Base-by-base conservation (phyloP, 441 rosid genomes). In the Adansonia grandidieri region DNA sequence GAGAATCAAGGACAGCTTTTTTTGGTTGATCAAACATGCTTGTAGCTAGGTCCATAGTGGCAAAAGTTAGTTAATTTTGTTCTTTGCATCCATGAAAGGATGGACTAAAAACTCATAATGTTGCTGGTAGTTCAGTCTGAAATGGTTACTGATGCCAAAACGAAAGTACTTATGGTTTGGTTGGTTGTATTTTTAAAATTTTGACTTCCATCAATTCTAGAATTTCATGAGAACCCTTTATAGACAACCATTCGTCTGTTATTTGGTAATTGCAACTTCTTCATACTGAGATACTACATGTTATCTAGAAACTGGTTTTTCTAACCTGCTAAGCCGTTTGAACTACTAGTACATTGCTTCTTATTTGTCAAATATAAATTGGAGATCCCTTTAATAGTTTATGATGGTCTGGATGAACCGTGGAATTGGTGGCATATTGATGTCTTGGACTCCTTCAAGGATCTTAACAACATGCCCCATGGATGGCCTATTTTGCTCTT, bases 391-490 rank as follows among this genome's bases (percentile, higher is more conserved):
- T 70, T 28, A 6, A 24, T 13, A 70, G 58, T 14, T 48, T 70
- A 28, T 50, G 20, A 70, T 50, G 22, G 74, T 70, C n/a, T 70
- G 74, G 37, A 70, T 50, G 51, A 70, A 70, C 74, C 74, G 9
- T 3, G 94, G 97, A 73, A 85, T 74, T 2, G 89, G 89, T 9
- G 94, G 92, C 20, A 71, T 6, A 77, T 78, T 85, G 75, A 91
- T 90, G 40, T 87, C 91, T 81, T 83, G 73, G 24, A 89, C 84
- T 72, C 93, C 96, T 78, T 91, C 97, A 5, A 94, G 93, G 63
- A 92, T 87, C 84, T 91, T 95, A 85, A 93, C 97, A 24, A 93
- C 88, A 80, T 89, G 91, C 58, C 92, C 87, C 92, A 91, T 94
- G 9, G 91, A 58, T 57, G 91, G 96, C 79, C 98, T 82, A n/a